phyloP scores from a whole-genome alignment of 169 alveolate species.

The Plasmodium relictum region DNA sequence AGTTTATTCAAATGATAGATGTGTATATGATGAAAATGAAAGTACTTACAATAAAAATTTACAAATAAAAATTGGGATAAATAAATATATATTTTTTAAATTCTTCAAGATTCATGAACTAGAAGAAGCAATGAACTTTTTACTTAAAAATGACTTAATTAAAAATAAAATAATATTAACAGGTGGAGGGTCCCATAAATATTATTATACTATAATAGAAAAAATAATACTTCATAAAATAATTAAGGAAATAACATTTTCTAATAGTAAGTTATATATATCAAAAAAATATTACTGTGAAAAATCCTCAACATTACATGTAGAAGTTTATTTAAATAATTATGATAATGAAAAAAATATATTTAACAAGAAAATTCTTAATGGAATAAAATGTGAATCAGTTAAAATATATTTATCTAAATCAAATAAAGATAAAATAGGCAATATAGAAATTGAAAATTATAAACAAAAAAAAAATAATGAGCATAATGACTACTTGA shows the following conservation, averaged over 20 bases:
- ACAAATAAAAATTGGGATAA: conserved; percentile 2
- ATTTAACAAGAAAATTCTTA: not conserved
- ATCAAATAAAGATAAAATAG: not conserved
- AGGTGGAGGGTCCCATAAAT: conserved; percentile 63
- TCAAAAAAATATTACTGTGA: conserved; percentile 5
- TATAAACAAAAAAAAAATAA: no score
- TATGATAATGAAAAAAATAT: conserved; percentile 22
- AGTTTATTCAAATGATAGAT: conserved; percentile 72
- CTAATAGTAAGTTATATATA: conserved; percentile 4
- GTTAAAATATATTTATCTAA: not conserved
- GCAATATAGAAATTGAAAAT: not conserved
- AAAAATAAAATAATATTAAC: conserved; percentile 46
- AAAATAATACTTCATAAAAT: conserved; percentile 7
- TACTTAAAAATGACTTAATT: conserved; percentile 24
- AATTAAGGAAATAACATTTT: not conserved
- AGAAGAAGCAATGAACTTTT: conserved; percentile 9
- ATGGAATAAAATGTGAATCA: not conserved
- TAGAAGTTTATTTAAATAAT: not conserved
- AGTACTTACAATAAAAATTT: conserved; percentile 3
- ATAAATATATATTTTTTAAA: conserved; percentile 18
- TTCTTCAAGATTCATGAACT: conserved; percentile 37
- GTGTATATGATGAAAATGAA: conserved; percentile 6
- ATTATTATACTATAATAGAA: conserved; percentile 15
- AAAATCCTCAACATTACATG: not conserved
- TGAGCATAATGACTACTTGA: not conserved